Percentiles rank a stretch among this genome's conserved stretches.
Evolutionary conservation across 495 filamentous ascomycete genomes (phyloP).

Genomic region (Penicillium macrosclerotiorum): DNA sequence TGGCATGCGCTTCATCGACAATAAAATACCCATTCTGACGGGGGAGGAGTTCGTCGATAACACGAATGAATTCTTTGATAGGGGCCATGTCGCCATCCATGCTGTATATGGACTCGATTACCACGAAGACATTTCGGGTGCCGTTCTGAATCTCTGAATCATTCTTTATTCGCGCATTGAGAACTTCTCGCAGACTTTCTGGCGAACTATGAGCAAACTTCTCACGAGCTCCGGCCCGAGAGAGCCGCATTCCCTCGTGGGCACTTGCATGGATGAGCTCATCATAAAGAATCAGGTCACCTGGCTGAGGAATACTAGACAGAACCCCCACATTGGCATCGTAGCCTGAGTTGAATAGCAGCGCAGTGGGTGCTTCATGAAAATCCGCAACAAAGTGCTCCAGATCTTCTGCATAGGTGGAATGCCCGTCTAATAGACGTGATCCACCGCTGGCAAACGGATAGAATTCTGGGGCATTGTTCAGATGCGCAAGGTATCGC

Average conservation of each 20-base stretch:
- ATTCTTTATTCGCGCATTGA: constrained; percentile 31
- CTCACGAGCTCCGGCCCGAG: constrained; percentile 47
- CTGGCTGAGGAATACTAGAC: constrained; percentile 61
- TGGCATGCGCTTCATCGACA: constrained; percentile 78
- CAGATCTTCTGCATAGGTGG: constrained; percentile 57
- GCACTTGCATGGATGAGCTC: constrained; percentile 74
- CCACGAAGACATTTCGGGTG: constrained; percentile 54
- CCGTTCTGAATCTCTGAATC: constrained; percentile 33
- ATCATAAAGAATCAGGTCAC: constrained; percentile 71
- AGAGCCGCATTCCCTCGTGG: constrained; percentile 74
- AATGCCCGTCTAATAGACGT: constrained; percentile 63
- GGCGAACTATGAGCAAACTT: constrained; percentile 64
- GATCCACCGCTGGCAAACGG: constrained; percentile 45
- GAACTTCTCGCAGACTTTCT: constrained; percentile 34
- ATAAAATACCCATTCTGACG: constrained; percentile 62
- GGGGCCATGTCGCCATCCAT: constrained; percentile 81
- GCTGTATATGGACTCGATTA: constrained; percentile 74
- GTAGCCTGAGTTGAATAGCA: constrained; percentile 78
- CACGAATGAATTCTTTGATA: constrained; percentile 54
- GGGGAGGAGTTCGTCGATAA: constrained; percentile 57
- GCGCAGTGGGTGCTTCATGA: constrained; percentile 58
- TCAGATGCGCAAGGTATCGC: constrained; percentile 30
- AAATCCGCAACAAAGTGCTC: constrained; percentile 65
- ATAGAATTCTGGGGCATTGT: constrained; percentile 27
- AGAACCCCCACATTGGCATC: constrained; percentile 75